These are phyloP conservation scores for Geotrichum macrosporum DNA, from an alignment of 1,139 yeast genomes.

Conservation along the genomic window DNA sequence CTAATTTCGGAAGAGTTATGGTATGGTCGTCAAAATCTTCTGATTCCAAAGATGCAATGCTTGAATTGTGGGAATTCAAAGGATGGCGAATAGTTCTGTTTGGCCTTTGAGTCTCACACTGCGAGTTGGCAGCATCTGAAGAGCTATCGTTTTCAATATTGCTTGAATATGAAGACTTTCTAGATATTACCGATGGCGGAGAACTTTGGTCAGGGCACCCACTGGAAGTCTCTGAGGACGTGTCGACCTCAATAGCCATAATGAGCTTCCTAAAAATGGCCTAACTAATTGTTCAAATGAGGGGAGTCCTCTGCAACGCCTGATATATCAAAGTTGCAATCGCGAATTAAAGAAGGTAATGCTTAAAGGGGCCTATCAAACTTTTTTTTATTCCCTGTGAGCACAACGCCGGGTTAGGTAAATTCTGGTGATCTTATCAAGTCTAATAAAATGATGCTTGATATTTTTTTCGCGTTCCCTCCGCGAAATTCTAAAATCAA, in stretches of 20 bases:
- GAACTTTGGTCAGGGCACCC: not conserved
- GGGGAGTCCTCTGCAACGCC: too few relatives aligned
- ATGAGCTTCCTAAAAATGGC: not conserved
- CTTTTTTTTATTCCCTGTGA: too few relatives aligned
- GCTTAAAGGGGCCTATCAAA: too few relatives aligned
- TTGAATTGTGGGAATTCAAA: constrained; percentile 10
- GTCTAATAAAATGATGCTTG: too few relatives aligned
- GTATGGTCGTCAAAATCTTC: constrained; percentile 10
- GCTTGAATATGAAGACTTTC: not conserved
- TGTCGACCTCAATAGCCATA: constrained; percentile 6
- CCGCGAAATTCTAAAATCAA: too few relatives aligned
- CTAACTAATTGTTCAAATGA: too few relatives aligned
- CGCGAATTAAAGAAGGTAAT: too few relatives aligned
- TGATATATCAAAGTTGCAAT: too few relatives aligned
- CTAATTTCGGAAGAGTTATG: not conserved
- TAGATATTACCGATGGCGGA: not conserved
- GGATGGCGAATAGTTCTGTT: constrained; percentile 12
- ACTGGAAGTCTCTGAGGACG: not conserved
- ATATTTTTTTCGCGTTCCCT: too few relatives aligned
- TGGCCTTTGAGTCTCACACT: not conserved
- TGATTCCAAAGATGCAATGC: constrained; percentile 6
- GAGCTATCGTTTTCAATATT: not conserved
- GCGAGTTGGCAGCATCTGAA: not conserved
- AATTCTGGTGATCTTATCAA: too few relatives aligned
- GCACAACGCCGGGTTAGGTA: too few relatives aligned